Percentiles rank a stretch among this genome's conserved stretches.
Conservation (phyloP, 192 early-diverging fungal genomes). For the Gaertneriomyces sp. region DNA sequence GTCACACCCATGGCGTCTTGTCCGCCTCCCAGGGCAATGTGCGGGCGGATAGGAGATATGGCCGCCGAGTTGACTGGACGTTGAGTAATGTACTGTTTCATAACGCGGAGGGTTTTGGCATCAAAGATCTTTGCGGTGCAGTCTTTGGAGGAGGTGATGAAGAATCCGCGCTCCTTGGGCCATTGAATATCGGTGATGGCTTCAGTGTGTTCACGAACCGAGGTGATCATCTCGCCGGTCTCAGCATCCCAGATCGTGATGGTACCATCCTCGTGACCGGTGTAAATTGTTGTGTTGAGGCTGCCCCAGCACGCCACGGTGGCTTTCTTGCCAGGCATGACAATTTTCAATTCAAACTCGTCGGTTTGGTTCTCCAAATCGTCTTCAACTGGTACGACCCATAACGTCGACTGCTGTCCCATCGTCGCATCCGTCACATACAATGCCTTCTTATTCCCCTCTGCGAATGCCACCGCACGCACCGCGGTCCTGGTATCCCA, state of each 20-base stretch:
- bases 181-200: conserved; percentile 91
- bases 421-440: conserved; percentile 95
- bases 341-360: conserved; percentile 69
- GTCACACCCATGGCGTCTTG: conserved; percentile 98
- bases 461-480: conserved; percentile 83
- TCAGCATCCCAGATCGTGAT: conserved; percentile 85
- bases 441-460: conserved; percentile 81
- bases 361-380: conserved; percentile 65
- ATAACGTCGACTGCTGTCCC: conserved; percentile 82
- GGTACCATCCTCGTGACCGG: conserved; percentile 88
- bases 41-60: conserved; percentile 72
- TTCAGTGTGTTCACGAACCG: conserved; percentile 62
- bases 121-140: conserved; percentile 85
- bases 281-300: conserved; percentile 88
- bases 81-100: conserved; percentile 82
- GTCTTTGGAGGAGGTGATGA: conserved; percentile 95
- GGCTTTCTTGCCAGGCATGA: conserved; percentile 73
- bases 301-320: conserved; percentile 89
- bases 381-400: conserved; percentile 73
- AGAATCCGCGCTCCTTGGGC: conserved; percentile 80
- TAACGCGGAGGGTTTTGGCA: conserved; percentile 70
- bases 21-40: conserved; percentile 78
- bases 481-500: conserved; percentile 89
- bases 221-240: conserved; percentile 66
- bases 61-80: conserved; percentile 89